Evolutionary conservation across 1,139 yeast genomes (phyloP).

Genomic region (Hemisphaericaspora xylanilytica): DNA sequence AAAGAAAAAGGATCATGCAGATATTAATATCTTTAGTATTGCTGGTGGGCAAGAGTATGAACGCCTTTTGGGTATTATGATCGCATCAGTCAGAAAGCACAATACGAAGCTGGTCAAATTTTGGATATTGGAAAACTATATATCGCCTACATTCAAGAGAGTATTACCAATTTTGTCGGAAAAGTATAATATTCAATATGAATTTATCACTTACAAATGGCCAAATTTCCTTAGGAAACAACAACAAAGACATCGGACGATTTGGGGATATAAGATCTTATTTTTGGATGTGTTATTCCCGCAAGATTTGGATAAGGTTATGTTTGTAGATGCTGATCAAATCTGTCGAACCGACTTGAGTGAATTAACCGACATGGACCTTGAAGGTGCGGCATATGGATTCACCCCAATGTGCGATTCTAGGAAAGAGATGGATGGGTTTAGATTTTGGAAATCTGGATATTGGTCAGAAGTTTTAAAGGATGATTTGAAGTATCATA

Average conservation of each 20-base stretch:
- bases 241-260: slow-evolving; percentile 68
- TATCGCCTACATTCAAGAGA: slow-evolving; percentile 65
- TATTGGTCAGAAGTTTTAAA: slow-evolving; percentile 75
- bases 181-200: slow-evolving; percentile 61
- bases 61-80: slow-evolving; percentile 70
- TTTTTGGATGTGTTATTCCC: slow-evolving; percentile 90
- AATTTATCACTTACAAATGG: slow-evolving; percentile 83
- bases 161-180: slow-evolving; percentile 62
- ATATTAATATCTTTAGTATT: slow-evolving; percentile 77
- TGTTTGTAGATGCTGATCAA: slow-evolving; percentile 86
- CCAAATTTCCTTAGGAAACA: slow-evolving; percentile 85
- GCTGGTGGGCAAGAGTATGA: slow-evolving; percentile 83
- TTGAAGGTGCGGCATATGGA: slow-evolving; percentile 80
- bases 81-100: slow-evolving; percentile 66
- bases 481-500: slow-evolving; percentile 66
- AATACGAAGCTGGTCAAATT: slow-evolving; percentile 67
- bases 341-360: slow-evolving; percentile 70
- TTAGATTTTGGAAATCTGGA: slow-evolving; percentile 89
- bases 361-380: slow-evolving; percentile 62
- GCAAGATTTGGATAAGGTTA: slow-evolving; percentile 64
- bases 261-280: slow-evolving; percentile 86
- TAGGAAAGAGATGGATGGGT: slow-evolving; percentile 77
- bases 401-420: slow-evolving; percentile 89
- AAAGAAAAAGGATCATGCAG: slow-evolving; percentile 39
- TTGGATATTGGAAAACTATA: slow-evolving; percentile 81